phyloP scores from a whole-genome alignment of 129 eudicot genomes.

The Chrysanthemum makinoi region DNA sequence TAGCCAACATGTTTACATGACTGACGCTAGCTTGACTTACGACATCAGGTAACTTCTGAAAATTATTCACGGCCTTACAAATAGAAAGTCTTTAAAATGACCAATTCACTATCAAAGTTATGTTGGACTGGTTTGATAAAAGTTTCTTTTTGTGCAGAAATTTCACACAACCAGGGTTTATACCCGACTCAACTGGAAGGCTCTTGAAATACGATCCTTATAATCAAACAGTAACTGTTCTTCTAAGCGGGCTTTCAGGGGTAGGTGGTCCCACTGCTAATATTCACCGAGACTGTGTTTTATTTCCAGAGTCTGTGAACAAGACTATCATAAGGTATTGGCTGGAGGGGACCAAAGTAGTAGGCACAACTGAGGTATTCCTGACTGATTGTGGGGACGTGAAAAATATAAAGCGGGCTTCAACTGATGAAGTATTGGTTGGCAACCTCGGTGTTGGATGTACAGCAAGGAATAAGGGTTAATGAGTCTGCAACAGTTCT shows the following conservation, averaged over 20 bases:
- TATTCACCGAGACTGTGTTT: constrained; percentile 25
- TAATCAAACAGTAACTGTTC: constrained; percentile 9
- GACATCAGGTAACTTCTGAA: constrained; percentile 34
- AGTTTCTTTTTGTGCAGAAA: too few relatives aligned
- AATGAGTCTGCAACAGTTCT: constrained; percentile 27
- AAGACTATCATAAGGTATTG: constrained; percentile 24
- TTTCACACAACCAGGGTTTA: too few relatives aligned
- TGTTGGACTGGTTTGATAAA: too few relatives aligned
- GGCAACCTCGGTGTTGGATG: too few relatives aligned
- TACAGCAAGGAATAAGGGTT: constrained; percentile 28
- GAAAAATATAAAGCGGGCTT: constrained; percentile 21
- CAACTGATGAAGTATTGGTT: constrained; percentile 30
- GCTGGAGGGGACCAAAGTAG: constrained; percentile 27
- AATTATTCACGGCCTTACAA: too few relatives aligned
- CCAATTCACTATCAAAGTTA: too few relatives aligned
- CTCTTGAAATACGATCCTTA: too few relatives aligned
- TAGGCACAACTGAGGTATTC: constrained; percentile 25
- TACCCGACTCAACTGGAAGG: too few relatives aligned
- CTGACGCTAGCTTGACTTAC: constrained; percentile 28
- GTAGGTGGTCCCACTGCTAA: constrained; percentile 27
- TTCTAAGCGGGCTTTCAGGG: constrained; percentile 25
- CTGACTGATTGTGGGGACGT: constrained; percentile 21
- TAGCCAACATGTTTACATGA: constrained; percentile 25
- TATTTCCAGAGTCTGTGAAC: constrained; percentile 24
- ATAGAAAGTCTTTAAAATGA: too few relatives aligned